Evolutionary conservation across 2,329 filamentous ascomycete species (phyloP).

Genomic region (Clonostachys chloroleuca): DNA sequence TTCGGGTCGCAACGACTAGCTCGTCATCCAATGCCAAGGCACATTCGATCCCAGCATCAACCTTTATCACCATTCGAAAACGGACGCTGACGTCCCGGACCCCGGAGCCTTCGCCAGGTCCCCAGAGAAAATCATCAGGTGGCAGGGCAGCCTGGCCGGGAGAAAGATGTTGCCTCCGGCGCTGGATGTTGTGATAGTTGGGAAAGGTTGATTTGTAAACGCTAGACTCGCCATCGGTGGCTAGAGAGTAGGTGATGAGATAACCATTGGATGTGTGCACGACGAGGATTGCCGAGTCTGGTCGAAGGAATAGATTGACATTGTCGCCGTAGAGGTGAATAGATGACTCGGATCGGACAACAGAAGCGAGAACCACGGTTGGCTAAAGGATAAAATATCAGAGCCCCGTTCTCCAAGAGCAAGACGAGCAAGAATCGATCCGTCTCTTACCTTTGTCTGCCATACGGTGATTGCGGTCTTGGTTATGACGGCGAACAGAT

Average conservation of each 20-base stretch:
- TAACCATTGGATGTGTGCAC: conserved; percentile 83
- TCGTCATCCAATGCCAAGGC: conserved; percentile 90
- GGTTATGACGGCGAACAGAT: conserved; percentile 84
- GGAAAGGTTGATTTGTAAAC: conserved; percentile 83
- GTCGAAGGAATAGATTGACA: conserved; percentile 77
- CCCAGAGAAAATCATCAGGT: conserved; percentile 63
- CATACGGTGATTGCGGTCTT: conserved; percentile 83
- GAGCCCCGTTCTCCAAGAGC: too few relatives aligned
- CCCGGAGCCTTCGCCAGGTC: conserved; percentile 76
- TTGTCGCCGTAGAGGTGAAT: conserved; percentile 82
- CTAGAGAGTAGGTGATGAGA: conserved; percentile 90
- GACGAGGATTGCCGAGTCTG: conserved; percentile 88
- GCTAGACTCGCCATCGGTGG: conserved; percentile 74
- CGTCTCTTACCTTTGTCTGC: conserved; percentile 75
- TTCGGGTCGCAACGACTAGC: conserved; percentile 83
- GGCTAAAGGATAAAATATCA: conserved; percentile 49
- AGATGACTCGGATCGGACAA: conserved; percentile 77
- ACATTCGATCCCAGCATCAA: conserved; percentile 89
- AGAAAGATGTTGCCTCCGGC: conserved; percentile 56
- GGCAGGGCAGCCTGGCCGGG: conserved; percentile 48
- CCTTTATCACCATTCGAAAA: conserved; percentile 96
- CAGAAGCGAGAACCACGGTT: conserved; percentile 79
- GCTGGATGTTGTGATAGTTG: conserved; percentile 59
- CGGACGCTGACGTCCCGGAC: conserved; percentile 84
- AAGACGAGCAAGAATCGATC: neutral